Evolutionary conservation across 2,329 filamentous ascomycete species (phyloP), one percentile per base, ranked within the genome.

Genomic region (Cryphonectria radicalis): DNA sequence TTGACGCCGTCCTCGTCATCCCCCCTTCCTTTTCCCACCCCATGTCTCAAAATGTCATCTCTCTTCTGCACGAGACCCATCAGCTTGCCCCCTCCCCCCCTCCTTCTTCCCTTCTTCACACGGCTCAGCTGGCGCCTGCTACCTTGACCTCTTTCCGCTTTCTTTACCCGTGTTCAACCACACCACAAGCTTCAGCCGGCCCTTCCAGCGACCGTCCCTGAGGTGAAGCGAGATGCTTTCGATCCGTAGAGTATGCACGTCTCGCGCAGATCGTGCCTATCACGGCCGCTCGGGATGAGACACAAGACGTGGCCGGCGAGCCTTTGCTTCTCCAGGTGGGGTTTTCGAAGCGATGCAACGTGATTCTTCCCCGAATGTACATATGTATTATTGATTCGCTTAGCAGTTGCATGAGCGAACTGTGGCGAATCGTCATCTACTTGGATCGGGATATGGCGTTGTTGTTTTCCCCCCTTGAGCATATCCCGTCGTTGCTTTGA

Each of bases 11-110:
- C 53, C 28, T 59, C 55, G 14, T 35, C 55, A 14, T 5, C 55
- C 40, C 42, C 57, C n/a, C 35, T n/a, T 17, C 55, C 60, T 40
- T n/a, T 59, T 55, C 42, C 63, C 50, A 50, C 25, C 53, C 42
- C 22, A 32, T 57, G 35, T 63, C 66, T 69, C 66, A 64, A 28
- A 32, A 46, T 37, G 43, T 71, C 66, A 69, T 71, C 50, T 71
- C 67, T 64, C 60, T 37, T 60, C 66, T 68, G 70, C 68, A 70
- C 53, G 62, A 55, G 40, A 53, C 37, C 40, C 37, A 32, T 19
- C 55, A 17, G 37, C 2, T 32, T 32, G 32, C 32, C 32, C 32
- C 32, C 28, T 32, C 28, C 28, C 28, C 28, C 28, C n/a, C n/a
- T 55, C 32, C 32, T 32, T 32, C 3, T 32, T 32, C 22, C 19